Evolutionary conservation across 768 basidiomycete species (phyloP).

Genomic region (Boletus rubroflammeus): DNA sequence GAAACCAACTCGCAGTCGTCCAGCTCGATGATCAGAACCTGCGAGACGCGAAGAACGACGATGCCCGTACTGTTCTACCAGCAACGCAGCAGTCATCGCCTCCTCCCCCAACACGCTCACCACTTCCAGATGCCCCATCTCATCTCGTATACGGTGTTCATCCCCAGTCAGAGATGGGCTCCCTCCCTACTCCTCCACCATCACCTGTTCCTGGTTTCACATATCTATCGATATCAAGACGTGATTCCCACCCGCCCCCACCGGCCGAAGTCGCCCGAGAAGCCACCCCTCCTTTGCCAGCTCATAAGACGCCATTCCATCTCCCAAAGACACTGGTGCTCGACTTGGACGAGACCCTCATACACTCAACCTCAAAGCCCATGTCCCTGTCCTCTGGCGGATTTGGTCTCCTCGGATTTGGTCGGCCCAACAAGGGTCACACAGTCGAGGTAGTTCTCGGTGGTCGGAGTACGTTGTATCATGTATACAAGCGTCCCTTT

Average conservation of each 20-base stretch:
- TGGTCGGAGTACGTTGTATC: conserved; percentile 87
- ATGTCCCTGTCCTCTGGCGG: conserved; percentile 46
- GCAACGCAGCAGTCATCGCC: conserved; percentile 17
- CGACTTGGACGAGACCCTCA: conserved; percentile 97
- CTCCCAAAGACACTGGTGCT: conserved; percentile 92
- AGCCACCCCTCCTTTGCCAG: conserved; percentile 45
- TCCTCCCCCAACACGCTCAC: conserved; percentile 24
- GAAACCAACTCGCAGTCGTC: conserved; percentile 2
- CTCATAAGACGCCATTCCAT: conserved; percentile 68
- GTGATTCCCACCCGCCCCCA: conserved; percentile 14
- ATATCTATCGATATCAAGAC: conserved; percentile 9
- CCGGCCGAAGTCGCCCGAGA: conserved; percentile 36
- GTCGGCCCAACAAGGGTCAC: conserved; percentile 64
- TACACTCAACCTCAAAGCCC: conserved; percentile 91
- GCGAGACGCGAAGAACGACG: conserved; percentile 8
- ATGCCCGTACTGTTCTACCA: conserved; percentile 19
- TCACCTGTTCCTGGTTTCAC: conserved; percentile 14
- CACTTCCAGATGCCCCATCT: conserved; percentile 16
- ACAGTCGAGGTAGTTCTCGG: conserved; percentile 91
- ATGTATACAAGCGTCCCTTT: conserved; percentile 97
- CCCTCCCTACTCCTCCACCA: conserved; percentile 27
- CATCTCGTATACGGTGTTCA: conserved; percentile 6
- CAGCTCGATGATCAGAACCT: conserved; percentile 8
- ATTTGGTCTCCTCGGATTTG: conserved; percentile 60
- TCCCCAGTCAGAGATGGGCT: conserved; percentile 11